phyloP scores from a whole-genome alignment of 2,329 filamentous ascomycete genomes.

The Dactylella cylindrospora region DNA sequence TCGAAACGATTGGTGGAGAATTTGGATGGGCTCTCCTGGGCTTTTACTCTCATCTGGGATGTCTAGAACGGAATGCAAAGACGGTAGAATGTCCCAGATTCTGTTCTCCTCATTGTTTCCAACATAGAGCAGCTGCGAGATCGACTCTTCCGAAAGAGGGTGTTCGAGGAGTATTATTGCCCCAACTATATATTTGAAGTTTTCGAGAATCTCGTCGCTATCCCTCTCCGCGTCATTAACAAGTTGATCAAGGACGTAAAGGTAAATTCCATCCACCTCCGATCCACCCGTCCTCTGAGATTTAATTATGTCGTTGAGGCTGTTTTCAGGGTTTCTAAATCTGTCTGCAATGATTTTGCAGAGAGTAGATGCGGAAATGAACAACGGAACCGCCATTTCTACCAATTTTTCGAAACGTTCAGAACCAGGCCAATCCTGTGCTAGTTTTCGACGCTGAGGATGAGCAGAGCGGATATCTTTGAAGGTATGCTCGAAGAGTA shows the following conservation, averaged over 20 bases:
- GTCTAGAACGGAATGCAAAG: constrained; percentile 11
- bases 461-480: constrained; percentile 47
- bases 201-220: not conserved
- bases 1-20: constrained; percentile 29
- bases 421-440: not conserved
- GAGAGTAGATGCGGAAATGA: constrained; percentile 14
- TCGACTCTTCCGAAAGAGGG: too few relatives aligned
- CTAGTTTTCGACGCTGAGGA: too few relatives aligned
- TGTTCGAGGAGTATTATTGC: constrained; percentile 9
- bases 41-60: not conserved
- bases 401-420: not conserved
- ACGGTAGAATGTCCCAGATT: not conserved
- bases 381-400: constrained; percentile 12
- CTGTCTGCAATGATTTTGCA: constrained; percentile 15
- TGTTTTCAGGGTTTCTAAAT: constrained; percentile 4
- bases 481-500: constrained; percentile 51
- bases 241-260: too few relatives aligned
- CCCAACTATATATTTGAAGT: constrained; percentile 9
- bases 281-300: too few relatives aligned
- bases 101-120: not conserved
- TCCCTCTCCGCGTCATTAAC: not conserved
- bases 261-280: too few relatives aligned
- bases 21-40: constrained; percentile 9
- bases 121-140: not conserved
- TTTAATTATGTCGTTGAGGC: constrained; percentile 2